Base-by-base conservation (phyloP, 805 yeast species). In the Yarrowia sp. region DNA sequence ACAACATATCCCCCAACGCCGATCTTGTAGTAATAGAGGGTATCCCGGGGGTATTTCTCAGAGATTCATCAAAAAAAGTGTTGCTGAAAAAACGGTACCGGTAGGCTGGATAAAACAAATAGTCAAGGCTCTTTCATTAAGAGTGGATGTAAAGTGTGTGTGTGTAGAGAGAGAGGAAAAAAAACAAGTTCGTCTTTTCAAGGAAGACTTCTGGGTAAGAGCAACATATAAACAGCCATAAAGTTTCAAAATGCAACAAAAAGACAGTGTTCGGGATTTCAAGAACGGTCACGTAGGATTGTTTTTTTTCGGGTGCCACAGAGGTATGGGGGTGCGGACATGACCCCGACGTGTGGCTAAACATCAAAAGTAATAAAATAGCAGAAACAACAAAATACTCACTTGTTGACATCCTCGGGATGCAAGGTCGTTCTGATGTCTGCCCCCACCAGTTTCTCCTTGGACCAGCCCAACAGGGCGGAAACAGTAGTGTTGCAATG, bases 361-460 rank as follows among this genome's bases (percentile, higher is more conserved):
- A 48, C 53, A 48, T 47, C 53, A 47, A 47, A 10, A 11, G 9
- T 9, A 14, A 31, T 22, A n/a, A 13, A 6, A 8, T 28, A 48
- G n/a, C 18, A 31, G 15, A 10, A 13, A 17, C 17, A 7, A n/a
- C 17, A 31, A 14, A 50, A 51, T 55, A 55, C 61, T 55, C 61
- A 55, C 61, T 39, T 41, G 28, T 22, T 31, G 44, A 41, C 47
- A 55, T 55, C 61, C 38, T 55, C 61, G 8, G 61, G 61, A 41
- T 55, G 61, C 42, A 55, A 15, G 3, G 61, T 31, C 17, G 47
- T 41, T 39, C 47, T 28, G 31, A 55, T 55, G 38, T 55, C 61
- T 32, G 36, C 36, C 22, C 61, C 61, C 7, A 55, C 61, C 3
- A 55, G 47, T 31, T 55, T 39, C 1, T 55, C 61, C 13, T 55